phyloP scores from a whole-genome alignment of 441 rosid species.

The Daphne laureola region DNA sequence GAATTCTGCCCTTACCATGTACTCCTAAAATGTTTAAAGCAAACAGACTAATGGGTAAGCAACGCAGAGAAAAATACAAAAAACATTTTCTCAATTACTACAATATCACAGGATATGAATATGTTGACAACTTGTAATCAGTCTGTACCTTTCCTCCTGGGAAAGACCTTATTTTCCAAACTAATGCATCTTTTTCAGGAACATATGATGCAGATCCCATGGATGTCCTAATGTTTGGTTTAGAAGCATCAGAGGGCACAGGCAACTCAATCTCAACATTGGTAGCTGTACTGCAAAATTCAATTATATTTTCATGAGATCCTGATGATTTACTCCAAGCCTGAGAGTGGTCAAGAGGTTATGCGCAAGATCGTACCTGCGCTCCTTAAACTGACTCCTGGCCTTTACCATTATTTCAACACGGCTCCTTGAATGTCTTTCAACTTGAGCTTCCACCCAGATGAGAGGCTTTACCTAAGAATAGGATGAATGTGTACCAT shows the following conservation, averaged over 20 bases:
- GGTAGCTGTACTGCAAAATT: slow-evolving; percentile 46
- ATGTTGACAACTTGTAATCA: background rate
- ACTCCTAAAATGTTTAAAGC: slow-evolving; percentile 29
- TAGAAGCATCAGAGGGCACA: slow-evolving; percentile 55
- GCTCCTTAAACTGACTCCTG: slow-evolving; percentile 44
- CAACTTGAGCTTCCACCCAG: slow-evolving; percentile 72
- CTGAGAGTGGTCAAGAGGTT: no score
- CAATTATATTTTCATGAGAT: no score
- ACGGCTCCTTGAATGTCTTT: slow-evolving; percentile 59
- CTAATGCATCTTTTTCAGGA: slow-evolving; percentile 57
- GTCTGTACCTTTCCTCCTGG: slow-evolving; percentile 49
- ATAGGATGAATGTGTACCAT: no score
- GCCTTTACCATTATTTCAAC: slow-evolving; percentile 60
- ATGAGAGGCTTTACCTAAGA: slow-evolving; percentile 59
- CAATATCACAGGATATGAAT: no score
- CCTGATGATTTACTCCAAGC: no score
- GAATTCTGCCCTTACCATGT: slow-evolving; percentile 64
- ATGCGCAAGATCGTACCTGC: slow-evolving; percentile 19
- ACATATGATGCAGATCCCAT: slow-evolving; percentile 59
- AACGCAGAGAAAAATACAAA: background rate
- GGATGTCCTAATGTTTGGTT: slow-evolving; percentile 52
- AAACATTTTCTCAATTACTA: background rate
- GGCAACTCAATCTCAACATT: slow-evolving; percentile 64
- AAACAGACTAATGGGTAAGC: background rate
- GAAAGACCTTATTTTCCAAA: slow-evolving; percentile 63